A percentile compares a stretch with the other conserved stretches of the same genome.
These are phyloP conservation scores for Mentha longifolia DNA, from an alignment of 257 asterid genomes.

Conservation along the genomic window DNA sequence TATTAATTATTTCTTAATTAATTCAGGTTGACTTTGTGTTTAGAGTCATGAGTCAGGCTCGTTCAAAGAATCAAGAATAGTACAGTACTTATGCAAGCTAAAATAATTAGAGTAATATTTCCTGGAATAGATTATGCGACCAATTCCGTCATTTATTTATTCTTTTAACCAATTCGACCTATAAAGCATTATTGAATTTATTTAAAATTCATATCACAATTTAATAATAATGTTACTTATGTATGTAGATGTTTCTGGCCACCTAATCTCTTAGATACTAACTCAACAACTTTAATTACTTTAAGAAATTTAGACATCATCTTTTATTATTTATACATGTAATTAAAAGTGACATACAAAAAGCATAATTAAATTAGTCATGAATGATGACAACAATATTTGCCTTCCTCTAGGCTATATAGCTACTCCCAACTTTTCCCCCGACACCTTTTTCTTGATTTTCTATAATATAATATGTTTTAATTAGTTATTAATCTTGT, in stretches of 20 bases:
- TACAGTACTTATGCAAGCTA: neutral
- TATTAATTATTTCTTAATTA: slow-evolving; percentile 6
- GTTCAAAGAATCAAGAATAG: no score
- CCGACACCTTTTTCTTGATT: no score
- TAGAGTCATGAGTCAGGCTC: neutral
- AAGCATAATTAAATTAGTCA: neutral
- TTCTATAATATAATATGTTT: no score
- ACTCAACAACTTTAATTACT: slow-evolving; percentile 20
- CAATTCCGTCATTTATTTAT: neutral
- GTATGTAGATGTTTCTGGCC: slow-evolving; percentile 32
- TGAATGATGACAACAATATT: slow-evolving; percentile 15
- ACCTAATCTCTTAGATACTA: slow-evolving; percentile 25
- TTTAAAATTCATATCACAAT: no score
- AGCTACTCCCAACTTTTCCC: neutral
- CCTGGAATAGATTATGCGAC: neutral
- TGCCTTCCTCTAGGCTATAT: neutral
- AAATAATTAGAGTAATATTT: neutral
- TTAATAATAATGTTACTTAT: neutral
- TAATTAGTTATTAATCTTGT: no score
- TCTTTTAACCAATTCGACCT: no score
- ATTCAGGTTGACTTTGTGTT: slow-evolving; percentile 25
- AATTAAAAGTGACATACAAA: neutral
- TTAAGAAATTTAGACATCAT: neutral
- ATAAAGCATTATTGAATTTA: no score
- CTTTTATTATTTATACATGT: neutral